Evolutionary conservation across 2,329 filamentous ascomycete genomes (phyloP), one percentile per base, ranked within the genome.

Genomic region (Scedosporium minutisporum): DNA sequence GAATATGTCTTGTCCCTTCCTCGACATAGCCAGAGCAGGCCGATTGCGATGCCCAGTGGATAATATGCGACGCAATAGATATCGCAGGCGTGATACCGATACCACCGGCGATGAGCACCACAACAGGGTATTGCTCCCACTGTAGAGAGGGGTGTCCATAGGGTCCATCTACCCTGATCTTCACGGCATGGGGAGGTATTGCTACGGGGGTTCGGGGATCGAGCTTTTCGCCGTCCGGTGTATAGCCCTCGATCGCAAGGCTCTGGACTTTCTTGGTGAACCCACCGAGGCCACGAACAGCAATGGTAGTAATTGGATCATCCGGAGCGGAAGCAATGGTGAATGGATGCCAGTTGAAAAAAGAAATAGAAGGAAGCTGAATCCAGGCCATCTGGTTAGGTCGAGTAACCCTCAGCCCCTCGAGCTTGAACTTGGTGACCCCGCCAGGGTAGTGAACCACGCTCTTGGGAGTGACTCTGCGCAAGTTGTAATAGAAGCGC

Each of bases 281-380:
- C 0, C 65, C 63, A 1, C 66, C 66, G 6, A 68, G 61, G 6
- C 66, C 65, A 3, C 66, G 53, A 21, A 68, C 60, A 2, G 67
- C 68, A 38, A 69, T 27, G 16, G 64, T 65, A 3, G 63, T 58
- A 16, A 62, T 59, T 9, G 55, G 60, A 21, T 65, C 58, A 14
- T 58, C 63, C 6, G 67, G 66, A 3, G 63, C 63, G 3, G 60
- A 63, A 23, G 67, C 67, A 46, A 69, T 64, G 3, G 68, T 69
- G 51, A 70, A 70, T 2, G 68, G 68, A 62, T 70, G 68, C 68
- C 68, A 70, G 57, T 69, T 68, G 42, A 69, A 53, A 6, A 65
- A 65, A 0, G 66, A 68, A 1, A 69, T 53, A 18, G 58, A 55
- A 14, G 65, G 67, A 9, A 70, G 60, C 58, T 69, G 68, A 4